Conservation (phyloP, 148 eudicot genomes). For the Nepenthes mirabilis region DNA sequence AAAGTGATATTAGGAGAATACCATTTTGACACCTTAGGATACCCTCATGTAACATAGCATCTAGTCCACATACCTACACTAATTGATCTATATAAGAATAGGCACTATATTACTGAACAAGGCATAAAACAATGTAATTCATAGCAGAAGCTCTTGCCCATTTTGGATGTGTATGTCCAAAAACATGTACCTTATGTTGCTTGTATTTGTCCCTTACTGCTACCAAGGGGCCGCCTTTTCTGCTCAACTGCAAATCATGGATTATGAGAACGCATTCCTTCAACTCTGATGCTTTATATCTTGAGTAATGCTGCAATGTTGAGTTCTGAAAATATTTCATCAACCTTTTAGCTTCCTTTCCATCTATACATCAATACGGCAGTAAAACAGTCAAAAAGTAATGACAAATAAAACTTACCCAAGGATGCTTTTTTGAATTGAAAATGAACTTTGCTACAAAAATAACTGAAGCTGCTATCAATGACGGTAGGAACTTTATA, state of each 20-base stretch:
- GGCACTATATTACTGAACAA: too few relatives aligned
- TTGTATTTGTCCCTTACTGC: constrained; percentile 71
- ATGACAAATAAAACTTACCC: constrained; percentile 29
- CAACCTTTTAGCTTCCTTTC: background rate
- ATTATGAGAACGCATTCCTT: constrained; percentile 64
- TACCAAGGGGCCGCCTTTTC: constrained; percentile 36
- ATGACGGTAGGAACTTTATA: constrained; percentile 62
- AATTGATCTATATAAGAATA: too few relatives aligned
- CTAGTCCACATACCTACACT: too few relatives aligned
- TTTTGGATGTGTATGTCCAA: background rate
- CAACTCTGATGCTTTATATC: constrained; percentile 51
- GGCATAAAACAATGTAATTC: background rate
- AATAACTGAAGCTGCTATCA: constrained; percentile 65
- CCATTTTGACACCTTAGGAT: too few relatives aligned
- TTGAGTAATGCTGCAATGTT: constrained; percentile 42
- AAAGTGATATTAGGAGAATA: background rate
- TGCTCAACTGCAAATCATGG: constrained; percentile 59
- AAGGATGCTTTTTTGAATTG: constrained; percentile 40
- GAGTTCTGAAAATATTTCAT: constrained; percentile 23
- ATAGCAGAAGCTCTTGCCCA: background rate
- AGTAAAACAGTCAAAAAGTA: background rate
- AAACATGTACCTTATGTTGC: constrained; percentile 50
- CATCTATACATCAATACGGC: background rate
- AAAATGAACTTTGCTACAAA: constrained; percentile 54
- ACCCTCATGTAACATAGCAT: too few relatives aligned